Conservation (phyloP, 2,329 filamentous ascomycete genomes). For the Calonectria ilicicola region DNA sequence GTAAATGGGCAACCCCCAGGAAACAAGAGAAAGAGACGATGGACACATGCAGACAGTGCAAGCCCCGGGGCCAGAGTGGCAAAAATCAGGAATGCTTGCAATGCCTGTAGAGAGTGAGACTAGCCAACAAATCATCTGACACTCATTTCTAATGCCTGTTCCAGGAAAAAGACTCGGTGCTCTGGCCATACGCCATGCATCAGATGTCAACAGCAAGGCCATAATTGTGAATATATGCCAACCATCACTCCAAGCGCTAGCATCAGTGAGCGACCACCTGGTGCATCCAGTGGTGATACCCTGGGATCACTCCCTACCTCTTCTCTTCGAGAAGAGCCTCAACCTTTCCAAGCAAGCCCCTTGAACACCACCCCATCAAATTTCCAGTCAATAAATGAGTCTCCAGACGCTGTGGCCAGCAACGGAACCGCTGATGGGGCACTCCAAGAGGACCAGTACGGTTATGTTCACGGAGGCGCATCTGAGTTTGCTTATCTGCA, state of each 20-base stretch:
- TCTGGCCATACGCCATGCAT: conserved; percentile 14
- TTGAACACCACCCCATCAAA: neutral
- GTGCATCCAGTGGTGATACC: neutral
- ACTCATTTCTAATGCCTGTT: neutral
- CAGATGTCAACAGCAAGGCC: conserved; percentile 10
- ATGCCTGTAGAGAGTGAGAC: conserved; percentile 7
- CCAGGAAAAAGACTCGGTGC: conserved; percentile 8
- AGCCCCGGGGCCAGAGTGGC: neutral
- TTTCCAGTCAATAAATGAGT: neutral
- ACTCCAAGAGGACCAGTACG: neutral
- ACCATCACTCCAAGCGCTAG: neutral
- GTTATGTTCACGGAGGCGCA: neutral
- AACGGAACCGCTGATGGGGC: neutral
- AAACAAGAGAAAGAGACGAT: neutral
- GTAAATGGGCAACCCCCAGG: neutral
- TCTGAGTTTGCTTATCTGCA: conserved; percentile 1
- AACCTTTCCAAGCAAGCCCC: neutral
- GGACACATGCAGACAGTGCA: neutral
- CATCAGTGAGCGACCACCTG: neutral
- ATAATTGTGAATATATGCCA: conserved; percentile 12
- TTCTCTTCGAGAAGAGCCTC: neutral
- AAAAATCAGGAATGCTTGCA: conserved; percentile 5
- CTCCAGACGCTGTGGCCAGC: neutral
- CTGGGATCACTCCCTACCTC: neutral
- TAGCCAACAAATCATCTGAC: neutral